Conservation (phyloP, 2,329 filamentous ascomycete species). For the Epichloe glyceriae region DNA sequence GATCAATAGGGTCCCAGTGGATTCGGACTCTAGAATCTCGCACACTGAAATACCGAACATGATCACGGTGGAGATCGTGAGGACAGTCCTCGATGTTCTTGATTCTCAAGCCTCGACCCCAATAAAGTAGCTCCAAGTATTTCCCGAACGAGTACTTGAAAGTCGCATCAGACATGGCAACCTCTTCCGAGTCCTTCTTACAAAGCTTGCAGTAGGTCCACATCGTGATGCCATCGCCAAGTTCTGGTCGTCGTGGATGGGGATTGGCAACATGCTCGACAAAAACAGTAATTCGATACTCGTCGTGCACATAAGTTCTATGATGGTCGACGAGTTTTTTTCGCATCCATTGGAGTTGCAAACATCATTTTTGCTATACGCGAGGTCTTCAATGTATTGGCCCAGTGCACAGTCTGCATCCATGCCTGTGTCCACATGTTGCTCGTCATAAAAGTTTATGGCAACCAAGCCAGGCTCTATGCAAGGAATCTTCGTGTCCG, state of each 20-base stretch:
- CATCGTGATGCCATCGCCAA: conserved; percentile 65
- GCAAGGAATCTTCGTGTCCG: conserved; percentile 84
- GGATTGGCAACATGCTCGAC: conserved; percentile 49
- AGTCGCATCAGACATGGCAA: conserved; percentile 82
- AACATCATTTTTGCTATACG: conserved; percentile 58
- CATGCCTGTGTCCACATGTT: conserved; percentile 59
- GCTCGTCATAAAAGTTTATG: conserved; percentile 87
- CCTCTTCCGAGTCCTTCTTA: conserved; percentile 76
- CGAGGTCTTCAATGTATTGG: conserved; percentile 88
- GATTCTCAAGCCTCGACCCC: conserved; percentile 71
- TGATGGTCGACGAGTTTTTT: conserved; percentile 86
- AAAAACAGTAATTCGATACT: conserved; percentile 84
- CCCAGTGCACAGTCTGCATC: conserved; percentile 84
- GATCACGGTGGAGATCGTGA: conserved; percentile 85
- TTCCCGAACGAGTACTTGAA: conserved; percentile 99
- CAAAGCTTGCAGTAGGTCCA: conserved; percentile 96
- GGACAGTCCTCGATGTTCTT: conserved; percentile 60
- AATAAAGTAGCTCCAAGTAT: conserved; percentile 94
- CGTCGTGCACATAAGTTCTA: conserved; percentile 91
- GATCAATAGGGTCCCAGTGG: conserved; percentile 83
- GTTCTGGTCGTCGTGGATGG: conserved; percentile 27
- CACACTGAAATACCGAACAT: conserved; percentile 84
- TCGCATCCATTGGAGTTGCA: conserved; percentile 81
- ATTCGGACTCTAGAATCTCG: conserved; percentile 76
- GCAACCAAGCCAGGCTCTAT: conserved; percentile 82